A percentile compares a stretch with the other conserved stretches of the same genome.
Evolutionary conservation across 371 early-diverging fungal species (phyloP).

Genomic region (Mycotypha africana): DNA sequence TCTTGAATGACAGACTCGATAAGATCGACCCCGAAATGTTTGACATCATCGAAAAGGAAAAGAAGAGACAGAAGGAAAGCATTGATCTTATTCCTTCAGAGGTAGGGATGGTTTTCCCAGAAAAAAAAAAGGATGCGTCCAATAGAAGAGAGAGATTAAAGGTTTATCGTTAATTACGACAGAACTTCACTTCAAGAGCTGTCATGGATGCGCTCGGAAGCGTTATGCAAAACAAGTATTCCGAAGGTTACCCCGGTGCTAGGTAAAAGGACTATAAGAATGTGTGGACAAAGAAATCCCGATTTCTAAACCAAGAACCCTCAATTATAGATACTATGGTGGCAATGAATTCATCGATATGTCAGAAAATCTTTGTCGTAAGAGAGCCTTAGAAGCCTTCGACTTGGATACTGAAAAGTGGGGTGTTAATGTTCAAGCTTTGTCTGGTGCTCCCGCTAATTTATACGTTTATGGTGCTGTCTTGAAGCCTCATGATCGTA

Average conservation of each 20-base stretch:
- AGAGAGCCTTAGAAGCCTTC: constrained; percentile 95
- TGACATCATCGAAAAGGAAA: constrained; percentile 94
- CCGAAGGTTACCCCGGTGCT: constrained; percentile 98
- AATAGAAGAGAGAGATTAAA: neutral
- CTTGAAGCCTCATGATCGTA: constrained; percentile 95
- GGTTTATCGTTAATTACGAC: constrained; percentile 2
- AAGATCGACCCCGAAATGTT: constrained; percentile 90
- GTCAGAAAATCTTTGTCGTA: constrained; percentile 94
- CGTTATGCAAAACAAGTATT: constrained; percentile 99
- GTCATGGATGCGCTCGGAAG: constrained; percentile 98
- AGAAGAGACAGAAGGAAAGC: constrained; percentile 91
- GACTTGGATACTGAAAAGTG: constrained; percentile 83
- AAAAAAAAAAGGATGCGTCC: neutral
- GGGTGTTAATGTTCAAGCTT: constrained; percentile 99
- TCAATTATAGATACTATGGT: constrained; percentile 86
- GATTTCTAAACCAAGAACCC: no score
- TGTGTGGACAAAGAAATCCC: neutral
- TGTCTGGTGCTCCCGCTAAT: constrained; percentile 97
- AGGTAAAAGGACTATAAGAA: constrained; percentile 44
- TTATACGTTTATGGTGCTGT: constrained; percentile 96
- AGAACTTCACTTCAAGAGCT: constrained; percentile 97
- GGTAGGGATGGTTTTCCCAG: constrained; percentile 37
- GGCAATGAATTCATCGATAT: constrained; percentile 98
- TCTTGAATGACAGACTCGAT: constrained; percentile 64
- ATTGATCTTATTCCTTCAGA: constrained; percentile 97